phyloP scores from a whole-genome alignment of 768 basidiomycete species.

The Hericium rajendrae region DNA sequence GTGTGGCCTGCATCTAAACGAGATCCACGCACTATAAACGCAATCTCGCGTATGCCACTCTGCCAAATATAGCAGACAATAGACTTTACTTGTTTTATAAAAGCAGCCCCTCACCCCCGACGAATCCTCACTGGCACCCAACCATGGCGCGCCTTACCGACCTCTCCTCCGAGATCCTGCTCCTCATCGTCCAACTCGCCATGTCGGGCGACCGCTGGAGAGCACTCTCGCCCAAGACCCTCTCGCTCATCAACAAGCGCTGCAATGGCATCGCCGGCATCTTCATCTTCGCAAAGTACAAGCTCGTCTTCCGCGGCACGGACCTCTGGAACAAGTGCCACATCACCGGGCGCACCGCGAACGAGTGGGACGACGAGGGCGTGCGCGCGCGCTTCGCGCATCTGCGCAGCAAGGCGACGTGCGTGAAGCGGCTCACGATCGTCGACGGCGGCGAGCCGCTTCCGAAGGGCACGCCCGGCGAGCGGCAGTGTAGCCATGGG shows the following conservation, averaged over 20 bases:
- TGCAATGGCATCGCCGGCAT: not conserved
- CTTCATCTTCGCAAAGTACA: not conserved
- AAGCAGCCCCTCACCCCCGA: too few species aligned
- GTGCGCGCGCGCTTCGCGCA: not conserved
- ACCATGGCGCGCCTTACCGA: not conserved
- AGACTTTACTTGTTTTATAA: too few species aligned
- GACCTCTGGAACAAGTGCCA: not conserved
- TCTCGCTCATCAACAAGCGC: not conserved
- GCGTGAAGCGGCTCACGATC: not conserved
- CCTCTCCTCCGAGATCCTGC: not conserved
- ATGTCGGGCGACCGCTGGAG: not conserved
- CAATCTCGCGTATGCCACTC: too few species aligned
- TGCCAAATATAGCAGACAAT: too few species aligned
- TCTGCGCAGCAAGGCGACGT: not conserved
- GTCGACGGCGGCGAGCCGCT: not conserved
- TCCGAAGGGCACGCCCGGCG: not conserved
- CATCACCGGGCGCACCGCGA: not conserved
- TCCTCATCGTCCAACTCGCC: not conserved
- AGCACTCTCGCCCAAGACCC: not conserved
- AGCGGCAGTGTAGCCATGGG: not conserved
- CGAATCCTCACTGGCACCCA: not conserved
- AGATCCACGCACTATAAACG: too few species aligned
- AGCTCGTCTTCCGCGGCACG: not conserved
- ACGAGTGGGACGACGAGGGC: not conserved
- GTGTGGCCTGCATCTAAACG: too few species aligned